These are phyloP conservation scores for Cerrena zonata DNA, from an alignment of 1,284 basidiomycete genomes.

Conservation along the genomic window DNA sequence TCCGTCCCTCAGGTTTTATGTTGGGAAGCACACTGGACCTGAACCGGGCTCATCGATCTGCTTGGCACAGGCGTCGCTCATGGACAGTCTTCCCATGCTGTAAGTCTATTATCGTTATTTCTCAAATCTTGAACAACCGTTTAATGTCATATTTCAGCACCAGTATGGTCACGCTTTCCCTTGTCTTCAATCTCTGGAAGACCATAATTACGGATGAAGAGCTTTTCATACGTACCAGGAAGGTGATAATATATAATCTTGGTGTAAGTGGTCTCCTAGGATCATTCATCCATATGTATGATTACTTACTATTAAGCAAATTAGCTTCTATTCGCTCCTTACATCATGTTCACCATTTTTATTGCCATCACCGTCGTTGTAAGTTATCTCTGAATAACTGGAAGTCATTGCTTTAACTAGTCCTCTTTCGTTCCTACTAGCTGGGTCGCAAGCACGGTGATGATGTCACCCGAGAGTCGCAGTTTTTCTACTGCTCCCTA, in stretches of 20 bases:
- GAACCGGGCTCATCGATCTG: slow-evolving; percentile 38
- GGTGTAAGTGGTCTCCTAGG: slow-evolving; percentile 9
- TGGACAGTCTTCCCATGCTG: slow-evolving; percentile 43
- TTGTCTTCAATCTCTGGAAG: background rate
- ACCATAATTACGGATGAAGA: background rate
- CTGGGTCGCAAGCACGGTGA: slow-evolving; percentile 18
- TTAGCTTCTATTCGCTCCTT: slow-evolving; percentile 15
- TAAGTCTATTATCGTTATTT: slow-evolving; percentile 19
- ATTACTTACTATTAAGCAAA: background rate
- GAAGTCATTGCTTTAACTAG: background rate
- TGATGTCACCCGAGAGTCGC: slow-evolving; percentile 16
- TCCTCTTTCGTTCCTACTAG: slow-evolving; percentile 9
- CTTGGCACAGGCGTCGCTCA: slow-evolving; percentile 38
- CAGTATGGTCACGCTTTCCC: background rate
- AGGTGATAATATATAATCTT: background rate
- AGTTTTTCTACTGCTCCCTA: slow-evolving; percentile 26
- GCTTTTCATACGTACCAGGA: background rate
- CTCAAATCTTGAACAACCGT: background rate
- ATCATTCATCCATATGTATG: background rate
- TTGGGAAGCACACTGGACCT: slow-evolving; percentile 32
- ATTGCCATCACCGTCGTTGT: slow-evolving; percentile 19
- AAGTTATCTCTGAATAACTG: slow-evolving; percentile 4
- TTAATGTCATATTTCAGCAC: background rate
- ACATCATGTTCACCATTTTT: slow-evolving; percentile 19
- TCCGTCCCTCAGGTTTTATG: slow-evolving; percentile 22